Percentiles rank a stretch among this genome's conserved stretches.
Evolutionary conservation across 345 rosid species (phyloP).

Genomic region (Bruguiera gymnorhiza): DNA sequence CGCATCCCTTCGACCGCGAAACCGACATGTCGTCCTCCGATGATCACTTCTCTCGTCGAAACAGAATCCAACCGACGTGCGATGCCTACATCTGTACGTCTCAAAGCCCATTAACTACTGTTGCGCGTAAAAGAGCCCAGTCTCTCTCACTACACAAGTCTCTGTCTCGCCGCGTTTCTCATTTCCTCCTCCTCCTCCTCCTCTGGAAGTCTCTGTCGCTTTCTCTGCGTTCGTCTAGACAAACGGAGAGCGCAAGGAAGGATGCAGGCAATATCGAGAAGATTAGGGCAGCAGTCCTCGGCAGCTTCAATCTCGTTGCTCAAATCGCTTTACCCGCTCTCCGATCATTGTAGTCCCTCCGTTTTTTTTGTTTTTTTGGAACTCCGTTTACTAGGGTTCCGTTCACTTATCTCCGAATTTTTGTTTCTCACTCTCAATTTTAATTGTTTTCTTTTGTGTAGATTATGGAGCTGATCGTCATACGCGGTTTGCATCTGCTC

Average conservation of each 20-base stretch:
- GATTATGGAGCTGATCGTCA: constrained; percentile 58
- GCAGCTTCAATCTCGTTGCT: constrained; percentile 43
- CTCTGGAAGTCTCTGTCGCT: neutral
- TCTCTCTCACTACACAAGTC: neutral
- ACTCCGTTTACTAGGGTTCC: constrained; percentile 1
- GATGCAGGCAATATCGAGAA: constrained; percentile 76
- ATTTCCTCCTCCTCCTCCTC: neutral
- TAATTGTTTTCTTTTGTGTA: constrained; percentile 20
- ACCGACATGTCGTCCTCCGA: too few species aligned
- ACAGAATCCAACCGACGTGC: too few species aligned
- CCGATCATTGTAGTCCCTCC: constrained; percentile 45
- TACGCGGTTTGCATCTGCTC: constrained; percentile 60
- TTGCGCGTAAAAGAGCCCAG: too few species aligned
- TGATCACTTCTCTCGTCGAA: too few species aligned
- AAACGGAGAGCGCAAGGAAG: constrained; percentile 4
- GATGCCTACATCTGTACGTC: too few species aligned
- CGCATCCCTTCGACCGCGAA: too few species aligned
- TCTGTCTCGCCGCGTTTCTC: neutral
- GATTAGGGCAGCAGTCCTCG: constrained; percentile 57
- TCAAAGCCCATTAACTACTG: too few species aligned
- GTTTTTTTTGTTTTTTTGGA: too few species aligned
- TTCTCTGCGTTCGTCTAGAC: neutral
- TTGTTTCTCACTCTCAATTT: neutral
- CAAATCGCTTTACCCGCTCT: constrained; percentile 49
- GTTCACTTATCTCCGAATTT: neutral